Evolutionary conservation across 768 basidiomycete species (phyloP), one percentile per base, ranked within the genome.

Genomic region (Hypholoma sublateritium): DNA sequence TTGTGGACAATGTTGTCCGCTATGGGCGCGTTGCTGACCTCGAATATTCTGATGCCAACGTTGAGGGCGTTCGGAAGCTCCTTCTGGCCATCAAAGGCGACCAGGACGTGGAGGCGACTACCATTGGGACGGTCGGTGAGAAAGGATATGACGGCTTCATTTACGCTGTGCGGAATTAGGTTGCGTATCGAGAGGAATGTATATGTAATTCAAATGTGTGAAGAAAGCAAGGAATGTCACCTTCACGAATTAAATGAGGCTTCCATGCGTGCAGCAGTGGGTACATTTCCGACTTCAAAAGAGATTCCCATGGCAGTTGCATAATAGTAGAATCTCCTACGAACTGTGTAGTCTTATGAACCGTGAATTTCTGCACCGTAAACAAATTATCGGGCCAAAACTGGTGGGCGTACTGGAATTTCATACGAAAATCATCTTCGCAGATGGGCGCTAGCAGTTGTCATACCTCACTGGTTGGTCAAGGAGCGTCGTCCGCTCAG

Each of bases 1-100:
- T 84, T 58, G 80, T 86, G 11, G 85, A 86, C 65, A 86, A 86
- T 61, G 80, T 85, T 24, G 83, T 83, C 5, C 76, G 81, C 7
- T 63, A 74, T 24, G 83, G 79, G 4, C 67, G 64, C 5, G 80
- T 83, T 0, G 71, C 80, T 1, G 75, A 82, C 59, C 73, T 69
- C 0, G 60, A 66, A 4, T 65, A 64, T 46, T 59, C 65, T 7
- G 72, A 77, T 50, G 35, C 54, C 0, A 66, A 62, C 17, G 61
- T 76, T 5, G 77, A 81, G 50, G 83, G 83, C n/a, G 77, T 82
- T 5, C 72, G 83, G 21, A 63, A 54, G 17, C 68, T 86, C 6
- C 63, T 86, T 55, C 59, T 67, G 32, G 66, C 68, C 37, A 60
- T 87, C 37, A 76, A 84, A 65, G 73, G 69, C 5, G 83, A 86